phyloP scores from a whole-genome alignment of 768 basidiomycete genomes.

The Russula abietina region DNA sequence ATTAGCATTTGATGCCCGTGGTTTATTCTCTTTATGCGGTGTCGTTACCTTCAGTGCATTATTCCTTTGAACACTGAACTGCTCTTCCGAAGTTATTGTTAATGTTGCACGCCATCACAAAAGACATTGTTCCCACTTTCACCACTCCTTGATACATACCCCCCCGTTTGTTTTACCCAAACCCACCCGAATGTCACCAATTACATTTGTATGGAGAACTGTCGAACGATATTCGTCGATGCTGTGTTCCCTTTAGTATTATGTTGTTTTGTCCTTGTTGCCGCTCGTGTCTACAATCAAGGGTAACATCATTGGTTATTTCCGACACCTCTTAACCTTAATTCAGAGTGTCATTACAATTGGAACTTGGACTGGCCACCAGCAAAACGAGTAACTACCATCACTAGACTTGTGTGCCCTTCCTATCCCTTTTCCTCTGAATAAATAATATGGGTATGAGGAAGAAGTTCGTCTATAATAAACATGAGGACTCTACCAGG shows the following conservation, averaged over 20 bases:
- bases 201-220: conserved; percentile 15
- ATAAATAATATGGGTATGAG: neutral
- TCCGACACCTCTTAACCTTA: neutral
- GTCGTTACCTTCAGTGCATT: conserved; percentile 5
- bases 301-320: neutral
- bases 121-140: neutral
- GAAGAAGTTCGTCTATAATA: neutral
- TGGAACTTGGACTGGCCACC: neutral
- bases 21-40: conserved; percentile 12
- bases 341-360: neutral
- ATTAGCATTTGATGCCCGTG: neutral
- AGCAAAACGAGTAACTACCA: neutral
- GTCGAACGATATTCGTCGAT: conserved; percentile 4
- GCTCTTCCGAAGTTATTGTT: neutral
- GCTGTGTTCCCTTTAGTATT: conserved; percentile 4
- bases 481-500: conserved; percentile 25
- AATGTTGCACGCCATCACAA: neutral
- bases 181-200: conserved; percentile 7
- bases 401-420: conserved; percentile 23
- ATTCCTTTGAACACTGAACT: conserved; percentile 6
- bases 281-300: neutral
- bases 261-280: neutral
- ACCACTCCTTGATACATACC: neutral
- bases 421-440: conserved; percentile 30
- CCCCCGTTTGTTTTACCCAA: neutral